Conservation (phyloP, 495 filamentous ascomycete species). For the Lasiosphaeris hirsuta region DNA sequence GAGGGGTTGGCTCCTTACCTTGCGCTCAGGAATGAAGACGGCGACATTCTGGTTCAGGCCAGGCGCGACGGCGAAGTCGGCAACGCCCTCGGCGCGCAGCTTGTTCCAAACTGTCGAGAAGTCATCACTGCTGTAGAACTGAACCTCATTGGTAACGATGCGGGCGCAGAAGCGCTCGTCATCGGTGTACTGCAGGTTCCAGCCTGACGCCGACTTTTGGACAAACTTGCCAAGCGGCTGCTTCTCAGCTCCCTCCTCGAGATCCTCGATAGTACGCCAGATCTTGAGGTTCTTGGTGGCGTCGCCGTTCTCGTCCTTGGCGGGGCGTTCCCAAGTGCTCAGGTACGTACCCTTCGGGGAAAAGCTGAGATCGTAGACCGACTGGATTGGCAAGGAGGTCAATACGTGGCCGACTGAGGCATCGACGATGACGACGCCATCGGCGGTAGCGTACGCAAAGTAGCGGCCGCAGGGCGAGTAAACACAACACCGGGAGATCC, state of each 20-base stretch:
- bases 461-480: slow-evolving; percentile 95
- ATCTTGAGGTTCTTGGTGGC: slow-evolving; percentile 95
- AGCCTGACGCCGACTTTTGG: slow-evolving; percentile 90
- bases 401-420: slow-evolving; percentile 74
- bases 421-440: slow-evolving; percentile 80
- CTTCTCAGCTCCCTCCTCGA: slow-evolving; percentile 54
- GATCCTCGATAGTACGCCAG: slow-evolving; percentile 72
- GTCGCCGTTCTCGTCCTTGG: slow-evolving; percentile 89
- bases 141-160: slow-evolving; percentile 91
- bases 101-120: slow-evolving; percentile 89
- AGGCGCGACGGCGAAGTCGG: slow-evolving; percentile 85
- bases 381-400: slow-evolving; percentile 67
- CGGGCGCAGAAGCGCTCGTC: slow-evolving; percentile 93
- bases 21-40: slow-evolving; percentile 91
- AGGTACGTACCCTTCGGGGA: slow-evolving; percentile 87
- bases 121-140: slow-evolving; percentile 88
- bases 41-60: slow-evolving; percentile 86
- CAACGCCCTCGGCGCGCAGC: slow-evolving; percentile 84
- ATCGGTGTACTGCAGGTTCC: slow-evolving; percentile 94
- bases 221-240: slow-evolving; percentile 83
- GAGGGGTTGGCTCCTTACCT: slow-evolving; percentile 51
- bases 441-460: slow-evolving; percentile 90
- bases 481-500: slow-evolving; percentile 86
- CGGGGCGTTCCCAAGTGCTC: slow-evolving; percentile 93
- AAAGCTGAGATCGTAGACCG: slow-evolving; percentile 91